These are phyloP conservation scores for Tephrocybe sp. DNA, from an alignment of 768 basidiomycete species.

Conservation along the genomic window DNA sequence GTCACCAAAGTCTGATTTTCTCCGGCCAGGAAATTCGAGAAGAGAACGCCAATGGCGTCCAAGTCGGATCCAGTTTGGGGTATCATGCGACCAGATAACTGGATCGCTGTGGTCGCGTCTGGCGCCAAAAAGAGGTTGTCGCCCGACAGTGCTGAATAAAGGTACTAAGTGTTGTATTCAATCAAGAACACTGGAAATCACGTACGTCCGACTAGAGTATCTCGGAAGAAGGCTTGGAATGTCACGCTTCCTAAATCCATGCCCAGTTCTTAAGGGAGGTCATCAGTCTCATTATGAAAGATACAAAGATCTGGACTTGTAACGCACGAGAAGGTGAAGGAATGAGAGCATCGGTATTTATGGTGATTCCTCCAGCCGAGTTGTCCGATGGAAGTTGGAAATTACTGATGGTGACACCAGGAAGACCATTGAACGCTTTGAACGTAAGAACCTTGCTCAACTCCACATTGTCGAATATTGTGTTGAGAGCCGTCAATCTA, in stretches of 20 bases:
- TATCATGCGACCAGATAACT: conserved; percentile 61
- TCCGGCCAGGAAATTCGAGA: conserved; percentile 62
- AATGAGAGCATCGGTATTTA: conserved; percentile 64
- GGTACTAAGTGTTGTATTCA: neutral
- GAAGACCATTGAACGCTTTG: conserved; percentile 69
- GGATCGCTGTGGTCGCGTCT: conserved; percentile 41
- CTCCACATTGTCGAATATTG: conserved; percentile 62
- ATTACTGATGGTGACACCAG: conserved; percentile 68
- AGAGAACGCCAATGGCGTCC: conserved; percentile 55
- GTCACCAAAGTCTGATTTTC: conserved; percentile 60
- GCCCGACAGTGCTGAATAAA: conserved; percentile 46
- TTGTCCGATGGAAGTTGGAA: conserved; percentile 70
- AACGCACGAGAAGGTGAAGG: conserved; percentile 64
- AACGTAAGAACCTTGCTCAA: conserved; percentile 60
- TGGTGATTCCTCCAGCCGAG: conserved; percentile 65
- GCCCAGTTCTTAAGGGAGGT: conserved; percentile 49
- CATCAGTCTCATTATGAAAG: conserved; percentile 12
- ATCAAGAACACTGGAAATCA: conserved; percentile 7
- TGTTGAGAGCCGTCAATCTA: conserved; percentile 62
- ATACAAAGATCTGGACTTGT: neutral
- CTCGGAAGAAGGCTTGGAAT: conserved; percentile 61
- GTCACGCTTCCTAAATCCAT: conserved; percentile 64
- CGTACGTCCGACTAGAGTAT: conserved; percentile 60
- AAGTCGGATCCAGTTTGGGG: conserved; percentile 58
- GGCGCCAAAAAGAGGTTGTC: conserved; percentile 49